These are phyloP conservation scores for Poronia punctata DNA, from an alignment of 495 filamentous ascomycete species.

Conservation along the genomic window DNA sequence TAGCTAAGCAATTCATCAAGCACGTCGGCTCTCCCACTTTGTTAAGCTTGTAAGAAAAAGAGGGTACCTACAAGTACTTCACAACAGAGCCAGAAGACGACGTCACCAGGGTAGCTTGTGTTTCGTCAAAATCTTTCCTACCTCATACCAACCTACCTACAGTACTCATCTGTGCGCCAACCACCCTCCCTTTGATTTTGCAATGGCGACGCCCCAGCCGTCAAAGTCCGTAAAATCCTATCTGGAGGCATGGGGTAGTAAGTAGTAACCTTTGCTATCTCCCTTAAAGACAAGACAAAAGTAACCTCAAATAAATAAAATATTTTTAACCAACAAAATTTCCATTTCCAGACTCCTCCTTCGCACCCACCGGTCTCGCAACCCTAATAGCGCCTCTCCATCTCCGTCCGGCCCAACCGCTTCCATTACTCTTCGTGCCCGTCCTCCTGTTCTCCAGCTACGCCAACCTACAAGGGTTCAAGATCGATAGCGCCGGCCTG, in stretches of 20 bases:
- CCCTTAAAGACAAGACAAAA: neutral
- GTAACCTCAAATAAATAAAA: slow-evolving; percentile 1
- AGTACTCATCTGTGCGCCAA: no score
- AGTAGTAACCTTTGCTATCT: slow-evolving; percentile 21
- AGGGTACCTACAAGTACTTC: no score
- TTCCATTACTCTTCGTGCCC: slow-evolving; percentile 77
- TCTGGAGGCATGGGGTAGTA: slow-evolving; percentile 67
- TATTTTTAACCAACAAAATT: neutral
- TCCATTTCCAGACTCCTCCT: slow-evolving; percentile 57
- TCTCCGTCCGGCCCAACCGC: slow-evolving; percentile 61
- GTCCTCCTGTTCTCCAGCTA: slow-evolving; percentile 83
- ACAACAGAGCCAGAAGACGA: no score
- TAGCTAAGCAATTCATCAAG: no score
- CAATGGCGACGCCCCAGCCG: slow-evolving; percentile 34
- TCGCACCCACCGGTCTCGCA: slow-evolving; percentile 72
- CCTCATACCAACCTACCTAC: no score
- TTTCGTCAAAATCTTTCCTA: no score
- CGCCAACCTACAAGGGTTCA: slow-evolving; percentile 69
- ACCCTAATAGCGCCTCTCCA: slow-evolving; percentile 74
- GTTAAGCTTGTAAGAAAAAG: no score
- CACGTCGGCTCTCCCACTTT: no score
- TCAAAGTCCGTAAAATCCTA: slow-evolving; percentile 45
- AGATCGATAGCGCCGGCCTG: slow-evolving; percentile 75
- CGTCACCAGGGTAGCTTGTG: no score
- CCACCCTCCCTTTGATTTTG: slow-evolving; percentile 4